phyloP scores from a whole-genome alignment of 345 rosid genomes.

The Psidium guajava region DNA sequence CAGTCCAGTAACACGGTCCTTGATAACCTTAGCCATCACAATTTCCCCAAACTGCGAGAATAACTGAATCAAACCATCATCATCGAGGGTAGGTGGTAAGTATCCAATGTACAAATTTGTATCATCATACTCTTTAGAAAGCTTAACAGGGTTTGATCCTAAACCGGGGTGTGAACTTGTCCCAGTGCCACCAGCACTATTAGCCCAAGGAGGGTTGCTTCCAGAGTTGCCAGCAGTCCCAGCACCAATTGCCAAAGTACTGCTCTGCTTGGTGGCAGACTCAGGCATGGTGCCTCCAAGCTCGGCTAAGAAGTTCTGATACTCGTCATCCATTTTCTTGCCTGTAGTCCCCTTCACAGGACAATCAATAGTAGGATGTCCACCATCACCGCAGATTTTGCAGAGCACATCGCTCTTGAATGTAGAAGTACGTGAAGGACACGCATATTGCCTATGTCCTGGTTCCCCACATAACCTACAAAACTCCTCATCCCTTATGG shows the following conservation, averaged over 20 bases:
- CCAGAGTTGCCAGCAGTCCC: constrained; percentile 35
- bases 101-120: constrained; percentile 94
- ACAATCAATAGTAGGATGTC: constrained; percentile 98
- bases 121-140: constrained; percentile 82
- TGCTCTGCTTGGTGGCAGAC: constrained; percentile 64
- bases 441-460: constrained; percentile 88
- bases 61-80: constrained; percentile 78
- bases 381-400: constrained; percentile 99
- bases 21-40: constrained; percentile 98
- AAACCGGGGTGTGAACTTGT: constrained; percentile 57
- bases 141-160: constrained; percentile 56
- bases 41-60: constrained; percentile 91
- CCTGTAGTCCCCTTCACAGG: constrained; percentile 96
- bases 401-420: constrained; percentile 98
- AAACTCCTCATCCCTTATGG: constrained; percentile 95
- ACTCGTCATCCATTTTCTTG: constrained; percentile 99
- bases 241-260: constrained; percentile 61
- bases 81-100: constrained; percentile 84
- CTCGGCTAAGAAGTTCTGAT: constrained; percentile 98
- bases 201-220: constrained; percentile 92
- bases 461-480: constrained; percentile 98
- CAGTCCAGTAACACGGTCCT: constrained; percentile 71
- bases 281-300: constrained; percentile 95
- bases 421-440: constrained; percentile 87
- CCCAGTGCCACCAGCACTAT: constrained; percentile 46